phyloP scores from a whole-genome alignment of 176 grass and related monocot species.

The Olyra latifolia region DNA sequence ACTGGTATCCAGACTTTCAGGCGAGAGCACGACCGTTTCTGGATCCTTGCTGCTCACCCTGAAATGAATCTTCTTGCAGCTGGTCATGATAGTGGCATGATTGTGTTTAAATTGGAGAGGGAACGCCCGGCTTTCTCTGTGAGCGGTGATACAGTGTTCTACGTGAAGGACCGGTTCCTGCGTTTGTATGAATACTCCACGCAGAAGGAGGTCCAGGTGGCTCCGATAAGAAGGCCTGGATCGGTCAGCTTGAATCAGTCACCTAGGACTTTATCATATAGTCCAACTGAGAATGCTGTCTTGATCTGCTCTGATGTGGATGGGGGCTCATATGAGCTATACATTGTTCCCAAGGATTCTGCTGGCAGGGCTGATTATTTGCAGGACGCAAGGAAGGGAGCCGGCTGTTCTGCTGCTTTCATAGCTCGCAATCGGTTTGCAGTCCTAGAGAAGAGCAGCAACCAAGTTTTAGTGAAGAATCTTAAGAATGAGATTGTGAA shows the following conservation, averaged over 20 bases:
- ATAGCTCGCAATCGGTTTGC: slow-evolving; percentile 86
- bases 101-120: slow-evolving; percentile 91
- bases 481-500: slow-evolving; percentile 96
- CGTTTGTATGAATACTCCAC: slow-evolving; percentile 68
- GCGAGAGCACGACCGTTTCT: slow-evolving; percentile 95
- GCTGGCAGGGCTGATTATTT: slow-evolving; percentile 77
- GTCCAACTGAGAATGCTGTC: slow-evolving; percentile 91
- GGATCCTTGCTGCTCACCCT: slow-evolving; percentile 88
- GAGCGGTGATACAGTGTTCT: slow-evolving; percentile 72
- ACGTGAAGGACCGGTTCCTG: slow-evolving; percentile 93
- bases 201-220: slow-evolving; percentile 73
- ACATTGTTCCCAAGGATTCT: slow-evolving; percentile 76
- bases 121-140: slow-evolving; percentile 78
- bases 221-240: slow-evolving; percentile 75
- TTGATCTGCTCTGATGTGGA: slow-evolving; percentile 88
- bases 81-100: slow-evolving; percentile 95
- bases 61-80: slow-evolving; percentile 97
- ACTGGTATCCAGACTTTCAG: slow-evolving; percentile 86
- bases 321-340: slow-evolving; percentile 88
- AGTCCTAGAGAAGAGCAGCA: slow-evolving; percentile 88
- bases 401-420: slow-evolving; percentile 76
- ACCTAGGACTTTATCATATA: slow-evolving; percentile 76
- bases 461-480: slow-evolving; percentile 79
- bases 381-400: slow-evolving; percentile 81
- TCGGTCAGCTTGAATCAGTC: slow-evolving; percentile 80